Conservation (phyloP, 164 flowering plant species). For the Cinnamomum micranthum region DNA sequence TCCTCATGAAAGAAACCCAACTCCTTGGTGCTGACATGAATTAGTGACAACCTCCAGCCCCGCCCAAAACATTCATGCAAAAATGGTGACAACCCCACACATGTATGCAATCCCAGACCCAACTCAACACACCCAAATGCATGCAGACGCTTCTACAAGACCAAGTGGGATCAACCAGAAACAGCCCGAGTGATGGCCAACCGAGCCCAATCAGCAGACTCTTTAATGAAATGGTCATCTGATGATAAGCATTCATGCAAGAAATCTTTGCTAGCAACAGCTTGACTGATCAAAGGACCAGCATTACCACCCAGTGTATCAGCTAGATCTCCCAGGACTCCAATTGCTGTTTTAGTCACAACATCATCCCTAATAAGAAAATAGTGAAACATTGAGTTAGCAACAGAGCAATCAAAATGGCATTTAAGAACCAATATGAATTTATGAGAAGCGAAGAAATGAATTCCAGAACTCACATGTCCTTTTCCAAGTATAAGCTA, state of each 20-base stretch:
- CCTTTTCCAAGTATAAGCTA: constrained; percentile 47
- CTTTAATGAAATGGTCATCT: constrained; percentile 75
- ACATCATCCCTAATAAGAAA: constrained; percentile 63
- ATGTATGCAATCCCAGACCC: constrained; percentile 50
- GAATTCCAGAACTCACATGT: constrained; percentile 41
- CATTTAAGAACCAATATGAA: too few species aligned
- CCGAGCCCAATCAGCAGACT: constrained; percentile 89
- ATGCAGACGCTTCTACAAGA: constrained; percentile 60
- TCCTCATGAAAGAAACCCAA: constrained; percentile 23
- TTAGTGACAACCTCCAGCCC: constrained; percentile 34
- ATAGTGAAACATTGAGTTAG: background rate
- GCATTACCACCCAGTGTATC: constrained; percentile 83
- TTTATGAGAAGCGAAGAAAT: background rate
- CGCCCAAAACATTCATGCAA: constrained; percentile 31
- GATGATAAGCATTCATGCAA: constrained; percentile 78
- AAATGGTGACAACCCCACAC: constrained; percentile 53
- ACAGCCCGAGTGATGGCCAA: constrained; percentile 68
- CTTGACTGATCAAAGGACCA: constrained; percentile 67
- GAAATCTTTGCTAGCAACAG: constrained; percentile 69
- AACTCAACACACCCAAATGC: constrained; percentile 57
- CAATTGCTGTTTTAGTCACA: constrained; percentile 82
- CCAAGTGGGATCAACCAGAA: constrained; percentile 51
- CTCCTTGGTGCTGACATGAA: constrained; percentile 43
- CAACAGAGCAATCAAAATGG: background rate
- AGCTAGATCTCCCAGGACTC: constrained; percentile 84